Percentiles rank a stretch among this genome's conserved stretches.
These are phyloP conservation scores for Fomitopsis betulina DNA, from an alignment of 1,284 basidiomycete species.

Conservation along the genomic window DNA sequence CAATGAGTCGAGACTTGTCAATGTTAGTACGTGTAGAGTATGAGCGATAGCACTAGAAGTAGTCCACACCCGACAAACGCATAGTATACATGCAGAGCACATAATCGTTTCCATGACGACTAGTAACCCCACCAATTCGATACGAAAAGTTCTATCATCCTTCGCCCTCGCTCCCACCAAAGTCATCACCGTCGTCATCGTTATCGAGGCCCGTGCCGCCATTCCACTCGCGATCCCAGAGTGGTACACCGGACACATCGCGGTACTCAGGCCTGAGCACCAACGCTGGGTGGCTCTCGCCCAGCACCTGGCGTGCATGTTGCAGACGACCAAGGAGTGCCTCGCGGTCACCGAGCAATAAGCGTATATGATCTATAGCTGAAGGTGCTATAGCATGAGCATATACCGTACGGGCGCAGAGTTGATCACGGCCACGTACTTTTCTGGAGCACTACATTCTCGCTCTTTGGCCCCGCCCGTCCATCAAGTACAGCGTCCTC, in stretches of 20 bases:
- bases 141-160: neutral
- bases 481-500: conserved; percentile 68
- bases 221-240: conserved; percentile 78
- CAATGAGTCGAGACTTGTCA: neutral
- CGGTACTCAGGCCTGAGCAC: conserved; percentile 27
- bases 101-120: neutral
- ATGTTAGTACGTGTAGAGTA: neutral
- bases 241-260: conserved; percentile 31
- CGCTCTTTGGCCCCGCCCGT: conserved; percentile 78
- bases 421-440: conserved; percentile 46
- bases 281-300: conserved; percentile 51
- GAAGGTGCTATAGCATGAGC: neutral
- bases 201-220: conserved; percentile 53
- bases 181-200: conserved; percentile 36
- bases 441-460: conserved; percentile 80
- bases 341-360: conserved; percentile 54
- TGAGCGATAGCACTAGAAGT: neutral
- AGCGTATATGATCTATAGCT: conserved; percentile 84
- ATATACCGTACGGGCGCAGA: conserved; percentile 2
- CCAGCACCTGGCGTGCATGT: conserved; percentile 50
- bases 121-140: neutral
- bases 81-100: neutral
- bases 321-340: conserved; percentile 54
- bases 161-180: conserved; percentile 18
- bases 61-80: neutral